These are phyloP conservation scores for Oemleria cerasiformis DNA, from an alignment of 306 rosid genomes.

Conservation along the genomic window DNA sequence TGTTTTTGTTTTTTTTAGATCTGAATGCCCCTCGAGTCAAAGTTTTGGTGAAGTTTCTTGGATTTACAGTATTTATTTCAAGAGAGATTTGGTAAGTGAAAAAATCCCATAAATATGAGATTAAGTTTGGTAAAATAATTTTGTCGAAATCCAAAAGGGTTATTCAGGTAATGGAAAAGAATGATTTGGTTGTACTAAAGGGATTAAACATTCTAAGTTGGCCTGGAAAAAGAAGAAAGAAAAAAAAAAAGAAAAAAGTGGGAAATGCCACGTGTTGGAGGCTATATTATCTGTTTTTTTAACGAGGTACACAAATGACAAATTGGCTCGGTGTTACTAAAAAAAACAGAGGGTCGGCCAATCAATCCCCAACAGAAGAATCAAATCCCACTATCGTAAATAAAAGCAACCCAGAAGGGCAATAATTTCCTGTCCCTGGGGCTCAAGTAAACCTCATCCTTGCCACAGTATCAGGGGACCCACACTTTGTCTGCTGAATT, in stretches of 20 bases:
- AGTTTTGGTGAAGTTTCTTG: too few relatives aligned
- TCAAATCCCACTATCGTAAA: constrained; percentile 43
- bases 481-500: constrained; percentile 41
- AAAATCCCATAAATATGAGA: not conserved
- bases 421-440: constrained; percentile 11
- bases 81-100: not conserved
- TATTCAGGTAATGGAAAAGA: not conserved
- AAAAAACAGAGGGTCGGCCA: constrained; percentile 39
- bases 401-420: constrained; percentile 27
- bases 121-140: not conserved
- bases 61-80: not conserved
- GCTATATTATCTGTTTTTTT: not conserved
- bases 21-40: not conserved
- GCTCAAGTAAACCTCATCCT: constrained; percentile 33
- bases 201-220: not conserved
- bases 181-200: constrained; percentile 1
- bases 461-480: constrained; percentile 27
- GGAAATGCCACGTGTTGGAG: constrained; percentile 1
- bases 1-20: not conserved
- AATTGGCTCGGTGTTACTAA: constrained; percentile 16
- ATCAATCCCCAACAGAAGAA: constrained; percentile 30
- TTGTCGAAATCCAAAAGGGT: not conserved
- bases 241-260: too few relatives aligned
- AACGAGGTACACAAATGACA: constrained; percentile 19
- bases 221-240: not conserved